phyloP scores from a whole-genome alignment of 768 basidiomycete genomes.

The Mycena floridula region DNA sequence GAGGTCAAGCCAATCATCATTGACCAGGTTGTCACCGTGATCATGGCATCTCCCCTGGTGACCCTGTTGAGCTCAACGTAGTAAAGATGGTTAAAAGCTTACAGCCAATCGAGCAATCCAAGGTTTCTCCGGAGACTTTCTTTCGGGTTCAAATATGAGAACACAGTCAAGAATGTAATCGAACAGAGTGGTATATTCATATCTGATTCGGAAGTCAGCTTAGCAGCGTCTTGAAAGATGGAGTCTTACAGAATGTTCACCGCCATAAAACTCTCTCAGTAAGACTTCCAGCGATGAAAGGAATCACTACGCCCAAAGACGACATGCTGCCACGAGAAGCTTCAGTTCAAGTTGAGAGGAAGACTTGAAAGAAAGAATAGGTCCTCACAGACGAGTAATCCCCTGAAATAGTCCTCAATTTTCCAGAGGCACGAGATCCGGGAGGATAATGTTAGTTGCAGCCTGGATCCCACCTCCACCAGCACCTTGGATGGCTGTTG shows the following conservation, averaged over 20 bases:
- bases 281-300: constrained; percentile 15
- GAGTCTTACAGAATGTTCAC: constrained; percentile 18
- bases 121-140: constrained; percentile 4
- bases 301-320: constrained; percentile 20
- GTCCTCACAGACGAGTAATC: too few relatives aligned
- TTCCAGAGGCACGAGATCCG: constrained; percentile 31
- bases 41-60: background rate
- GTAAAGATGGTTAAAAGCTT: background rate
- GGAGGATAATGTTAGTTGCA: constrained; percentile 24
- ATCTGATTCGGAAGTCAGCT: constrained; percentile 2
- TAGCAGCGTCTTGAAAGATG: background rate
- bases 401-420: constrained; percentile 28
- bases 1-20: background rate
- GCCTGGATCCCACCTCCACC: constrained; percentile 23
- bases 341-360: too few relatives aligned
- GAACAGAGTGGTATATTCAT: constrained; percentile 8
- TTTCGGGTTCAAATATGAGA: constrained; percentile 1
- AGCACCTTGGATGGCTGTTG: constrained; percentile 24
- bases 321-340: constrained; percentile 12
- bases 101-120: background rate
- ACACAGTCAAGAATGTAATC: constrained; percentile 4
- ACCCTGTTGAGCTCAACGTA: background rate
- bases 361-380: too few relatives aligned
- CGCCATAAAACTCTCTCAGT: constrained; percentile 16
- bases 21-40: background rate